A percentile compares a stretch with the other conserved stretches of the same genome.
Conservation (phyloP, 2,329 filamentous ascomycete species). For the Neofusicoccum sp. region DNA sequence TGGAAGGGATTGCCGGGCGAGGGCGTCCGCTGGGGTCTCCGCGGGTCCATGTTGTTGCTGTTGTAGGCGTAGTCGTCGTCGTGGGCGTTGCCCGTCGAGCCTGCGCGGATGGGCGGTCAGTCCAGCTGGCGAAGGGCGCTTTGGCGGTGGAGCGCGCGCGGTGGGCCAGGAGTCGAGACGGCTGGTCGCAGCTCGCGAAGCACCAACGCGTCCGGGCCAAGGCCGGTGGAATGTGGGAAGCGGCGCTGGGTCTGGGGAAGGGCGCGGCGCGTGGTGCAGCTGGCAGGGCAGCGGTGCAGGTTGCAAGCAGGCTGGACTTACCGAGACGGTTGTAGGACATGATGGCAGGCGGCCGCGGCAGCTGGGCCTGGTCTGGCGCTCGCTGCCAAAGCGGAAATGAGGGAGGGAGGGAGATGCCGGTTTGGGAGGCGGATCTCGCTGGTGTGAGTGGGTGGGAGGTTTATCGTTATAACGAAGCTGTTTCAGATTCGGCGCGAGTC, state of each 20-base stretch:
- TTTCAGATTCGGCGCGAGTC: conserved; percentile 12
- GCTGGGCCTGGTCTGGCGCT: conserved; percentile 4
- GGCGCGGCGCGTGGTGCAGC: background rate
- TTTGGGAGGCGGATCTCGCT: background rate
- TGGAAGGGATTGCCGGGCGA: conserved; percentile 74
- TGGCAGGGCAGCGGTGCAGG: conserved; percentile 35
- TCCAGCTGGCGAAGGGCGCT: conserved; percentile 11
- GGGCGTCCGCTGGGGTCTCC: conserved; percentile 60
- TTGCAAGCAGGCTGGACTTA: conserved; percentile 27
- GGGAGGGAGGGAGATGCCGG: conserved; percentile 12
- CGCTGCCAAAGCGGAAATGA: conserved; percentile 11
- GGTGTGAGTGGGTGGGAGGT: conserved; percentile 1
- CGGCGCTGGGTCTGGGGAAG: background rate
- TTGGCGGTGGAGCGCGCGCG: conserved; percentile 1
- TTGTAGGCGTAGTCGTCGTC: conserved; percentile 22
- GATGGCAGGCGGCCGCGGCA: conserved; percentile 16
- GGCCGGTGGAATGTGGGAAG: background rate
- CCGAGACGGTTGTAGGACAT: conserved; percentile 52
- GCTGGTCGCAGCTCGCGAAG: background rate
- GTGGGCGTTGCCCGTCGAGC: conserved; percentile 15
- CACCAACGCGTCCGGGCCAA: background rate
- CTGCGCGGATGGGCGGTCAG: conserved; percentile 10
- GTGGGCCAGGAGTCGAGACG: conserved; percentile 3
- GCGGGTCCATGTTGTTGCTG: conserved; percentile 50
- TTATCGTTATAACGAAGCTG: conserved; percentile 7